Conservation (phyloP, 768 basidiomycete genomes). For the Pleurotus djamor region DNA sequence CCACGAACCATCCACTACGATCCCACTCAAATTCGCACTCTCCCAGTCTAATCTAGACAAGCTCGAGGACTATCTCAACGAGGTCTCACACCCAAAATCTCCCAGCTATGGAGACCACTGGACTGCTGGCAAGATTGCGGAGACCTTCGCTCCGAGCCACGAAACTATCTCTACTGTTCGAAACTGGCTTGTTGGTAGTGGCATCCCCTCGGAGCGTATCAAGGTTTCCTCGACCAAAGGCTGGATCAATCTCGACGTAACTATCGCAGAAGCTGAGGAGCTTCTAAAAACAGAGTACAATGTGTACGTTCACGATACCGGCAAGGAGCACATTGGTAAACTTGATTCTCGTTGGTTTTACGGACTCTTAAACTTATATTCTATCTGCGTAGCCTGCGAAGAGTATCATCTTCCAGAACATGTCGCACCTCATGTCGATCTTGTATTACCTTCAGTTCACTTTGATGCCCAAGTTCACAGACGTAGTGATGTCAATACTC, state of each 20-base stretch:
- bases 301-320: conserved; percentile 35
- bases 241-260: conserved; percentile 36
- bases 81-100: conserved; percentile 50
- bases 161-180: conserved; percentile 39
- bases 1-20: conserved; percentile 26
- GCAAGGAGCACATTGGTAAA: conserved; percentile 36
- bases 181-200: conserved; percentile 40
- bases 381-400: conserved; percentile 23
- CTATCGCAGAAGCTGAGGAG: conserved; percentile 36
- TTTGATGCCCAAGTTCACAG: conserved; percentile 28
- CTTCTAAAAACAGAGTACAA: conserved; percentile 43
- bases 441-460: conserved; percentile 34
- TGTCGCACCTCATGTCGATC: conserved; percentile 33
- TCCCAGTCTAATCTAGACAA: conserved; percentile 42
- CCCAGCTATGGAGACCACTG: conserved; percentile 50
- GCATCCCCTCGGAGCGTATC: conserved; percentile 34
- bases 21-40: conserved; percentile 49
- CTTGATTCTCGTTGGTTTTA: conserved; percentile 1
- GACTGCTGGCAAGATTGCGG: conserved; percentile 37
- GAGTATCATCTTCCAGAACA: conserved; percentile 31
- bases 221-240: conserved; percentile 34
- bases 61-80: conserved; percentile 42
- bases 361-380: not conserved
- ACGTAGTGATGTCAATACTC: conserved; percentile 11
- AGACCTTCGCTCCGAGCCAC: conserved; percentile 40